A percentile compares a stretch with the other conserved stretches of the same genome.
These are phyloP conservation scores for Rachicladosporium sp. DNA, from an alignment of 2,329 filamentous ascomycete genomes.

Conservation along the genomic window DNA sequence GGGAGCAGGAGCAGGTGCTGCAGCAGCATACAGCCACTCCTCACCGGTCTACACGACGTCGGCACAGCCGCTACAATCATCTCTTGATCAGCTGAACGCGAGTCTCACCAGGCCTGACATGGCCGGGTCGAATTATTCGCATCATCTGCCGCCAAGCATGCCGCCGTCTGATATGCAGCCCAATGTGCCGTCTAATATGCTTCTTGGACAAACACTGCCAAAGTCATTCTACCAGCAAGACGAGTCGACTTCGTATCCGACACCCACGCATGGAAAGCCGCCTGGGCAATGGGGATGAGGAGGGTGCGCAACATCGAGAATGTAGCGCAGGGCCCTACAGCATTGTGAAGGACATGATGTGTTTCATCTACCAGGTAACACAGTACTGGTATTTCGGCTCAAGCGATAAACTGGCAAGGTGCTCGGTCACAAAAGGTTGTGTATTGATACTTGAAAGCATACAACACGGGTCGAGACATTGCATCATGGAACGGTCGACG, in stretches of 20 bases:
- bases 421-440: too few relatives aligned
- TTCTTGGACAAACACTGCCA: slow-evolving; percentile 3
- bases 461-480: too few relatives aligned
- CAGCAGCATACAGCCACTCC: slow-evolving; percentile 3
- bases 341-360: too few relatives aligned
- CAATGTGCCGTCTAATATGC: slow-evolving; percentile 1
- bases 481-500: too few relatives aligned
- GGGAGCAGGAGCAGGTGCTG: neutral
- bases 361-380: too few relatives aligned
- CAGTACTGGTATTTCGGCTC: too few relatives aligned
- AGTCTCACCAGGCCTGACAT: too few relatives aligned
- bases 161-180: neutral
- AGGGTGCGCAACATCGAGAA: too few relatives aligned
- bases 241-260: slow-evolving; percentile 4
- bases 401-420: too few relatives aligned
- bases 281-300: neutral
- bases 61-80: neutral
- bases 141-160: slow-evolving; percentile 1
- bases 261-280: slow-evolving; percentile 4
- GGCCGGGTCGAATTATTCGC: slow-evolving; percentile 3
- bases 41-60: slow-evolving; percentile 4
- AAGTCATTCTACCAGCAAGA: slow-evolving; percentile 6
- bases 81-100: too few relatives aligned
- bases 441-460: too few relatives aligned
- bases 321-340: too few relatives aligned